Evolutionary conservation across 495 filamentous ascomycete genomes (phyloP).

Genomic region (Cudoniella acicularis): DNA sequence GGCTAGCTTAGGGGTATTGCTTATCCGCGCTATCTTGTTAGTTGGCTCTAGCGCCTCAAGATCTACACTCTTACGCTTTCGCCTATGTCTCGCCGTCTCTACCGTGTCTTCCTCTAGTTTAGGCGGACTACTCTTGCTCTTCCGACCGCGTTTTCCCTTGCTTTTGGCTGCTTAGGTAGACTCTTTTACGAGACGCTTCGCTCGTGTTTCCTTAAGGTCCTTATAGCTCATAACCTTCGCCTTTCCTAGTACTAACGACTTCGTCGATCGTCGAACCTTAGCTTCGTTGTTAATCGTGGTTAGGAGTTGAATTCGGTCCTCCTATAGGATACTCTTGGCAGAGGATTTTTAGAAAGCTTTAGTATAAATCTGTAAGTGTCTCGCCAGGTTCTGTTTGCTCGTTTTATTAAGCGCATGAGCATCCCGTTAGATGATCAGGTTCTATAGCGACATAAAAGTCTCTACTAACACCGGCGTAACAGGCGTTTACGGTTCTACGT

Average conservation of each 20-base stretch:
- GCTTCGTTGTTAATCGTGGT: slow-evolving; percentile 1
- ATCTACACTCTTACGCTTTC: too few relatives aligned
- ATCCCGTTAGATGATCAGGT: too few relatives aligned
- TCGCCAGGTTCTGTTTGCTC: too few relatives aligned
- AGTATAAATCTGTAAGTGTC: too few relatives aligned
- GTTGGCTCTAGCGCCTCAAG: slow-evolving; percentile 2
- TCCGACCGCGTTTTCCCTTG: slow-evolving; percentile 16
- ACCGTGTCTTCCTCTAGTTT: slow-evolving; percentile 1
- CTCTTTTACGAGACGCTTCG: slow-evolving; percentile 25
- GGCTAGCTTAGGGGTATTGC: slow-evolving; percentile 1
- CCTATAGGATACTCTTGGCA: neutral
- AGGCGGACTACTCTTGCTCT: slow-evolving; percentile 10
- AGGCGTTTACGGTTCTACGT: too few relatives aligned
- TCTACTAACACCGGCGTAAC: too few relatives aligned
- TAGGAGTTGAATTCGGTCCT: slow-evolving; percentile 5
- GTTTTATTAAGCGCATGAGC: too few relatives aligned
- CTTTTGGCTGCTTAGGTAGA: slow-evolving; percentile 17
- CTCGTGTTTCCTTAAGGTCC: slow-evolving; percentile 33
- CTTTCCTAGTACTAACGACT: slow-evolving; percentile 3
- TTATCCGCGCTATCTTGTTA: slow-evolving; percentile 6
- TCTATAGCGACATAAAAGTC: too few relatives aligned
- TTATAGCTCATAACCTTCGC: slow-evolving; percentile 37
- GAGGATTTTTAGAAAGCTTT: too few relatives aligned
- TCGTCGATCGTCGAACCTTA: slow-evolving; percentile 4
- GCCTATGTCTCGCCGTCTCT: too few relatives aligned